phyloP scores from a whole-genome alignment of 805 yeast species.

The Phaffomyces antillensis region DNA sequence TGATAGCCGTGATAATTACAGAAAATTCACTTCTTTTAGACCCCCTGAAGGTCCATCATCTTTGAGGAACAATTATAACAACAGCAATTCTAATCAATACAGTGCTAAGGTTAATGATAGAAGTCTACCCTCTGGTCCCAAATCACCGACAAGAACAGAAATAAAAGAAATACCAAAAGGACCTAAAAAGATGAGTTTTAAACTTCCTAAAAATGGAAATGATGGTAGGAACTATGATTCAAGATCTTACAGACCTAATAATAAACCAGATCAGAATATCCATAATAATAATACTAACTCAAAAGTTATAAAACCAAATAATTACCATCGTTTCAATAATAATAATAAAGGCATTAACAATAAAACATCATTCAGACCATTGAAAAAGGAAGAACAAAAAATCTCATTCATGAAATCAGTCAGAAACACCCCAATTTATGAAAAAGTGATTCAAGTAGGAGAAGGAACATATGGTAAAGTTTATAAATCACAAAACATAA shows the following conservation, averaged over 20 bases:
- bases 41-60: no score
- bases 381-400: conserved; percentile 1
- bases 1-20: no score
- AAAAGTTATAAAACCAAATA: no score
- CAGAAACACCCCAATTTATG: conserved; percentile 36
- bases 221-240: conserved; percentile 1
- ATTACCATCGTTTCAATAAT: neutral
- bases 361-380: neutral
- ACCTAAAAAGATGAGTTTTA: conserved; percentile 16
- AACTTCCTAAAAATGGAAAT: conserved; percentile 9
- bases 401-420: conserved; percentile 18
- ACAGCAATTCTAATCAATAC: no score
- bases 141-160: neutral
- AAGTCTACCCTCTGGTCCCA: no score
- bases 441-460: conserved; percentile 85
- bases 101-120: no score
- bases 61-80: no score
- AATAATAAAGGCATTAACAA: neutral
- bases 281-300: neutral
- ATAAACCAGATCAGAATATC: neutral
- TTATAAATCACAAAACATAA: conserved; percentile 70
- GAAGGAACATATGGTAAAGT: conserved; percentile 98
- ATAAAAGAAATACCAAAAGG: conserved; percentile 11
- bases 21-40: no score
- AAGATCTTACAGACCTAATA: conserved; percentile 6